Conservation (phyloP, 345 rosid genomes). For the Salix koriyanagi region DNA sequence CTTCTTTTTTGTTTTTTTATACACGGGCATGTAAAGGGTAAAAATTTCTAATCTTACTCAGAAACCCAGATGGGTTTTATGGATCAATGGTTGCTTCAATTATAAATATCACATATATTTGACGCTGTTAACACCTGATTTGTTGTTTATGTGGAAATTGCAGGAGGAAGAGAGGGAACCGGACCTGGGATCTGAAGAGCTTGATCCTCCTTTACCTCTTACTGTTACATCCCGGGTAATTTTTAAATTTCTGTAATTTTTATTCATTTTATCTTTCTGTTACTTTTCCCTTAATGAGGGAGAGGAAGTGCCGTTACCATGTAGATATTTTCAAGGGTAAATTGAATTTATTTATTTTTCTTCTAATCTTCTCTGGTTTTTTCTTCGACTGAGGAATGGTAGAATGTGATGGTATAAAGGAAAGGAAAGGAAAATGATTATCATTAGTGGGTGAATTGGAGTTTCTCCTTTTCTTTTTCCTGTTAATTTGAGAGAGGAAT, state of each 20-base stretch:
- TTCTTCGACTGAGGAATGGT: neutral
- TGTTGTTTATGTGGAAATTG: slow-evolving; percentile 10
- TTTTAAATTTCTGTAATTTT: neutral
- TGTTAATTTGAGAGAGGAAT: neutral
- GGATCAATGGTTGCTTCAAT: neutral
- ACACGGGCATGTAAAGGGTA: neutral
- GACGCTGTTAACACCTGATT: neutral
- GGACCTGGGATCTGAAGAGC: slow-evolving; percentile 56
- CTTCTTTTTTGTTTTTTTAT: neutral
- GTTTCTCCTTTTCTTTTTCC: neutral
- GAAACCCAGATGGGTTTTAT: neutral
- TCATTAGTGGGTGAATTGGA: neutral
- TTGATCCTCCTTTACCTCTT: slow-evolving; percentile 66
- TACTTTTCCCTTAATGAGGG: neutral
- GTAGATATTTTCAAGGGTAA: neutral
- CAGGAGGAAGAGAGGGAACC: slow-evolving; percentile 63
- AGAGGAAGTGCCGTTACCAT: neutral
- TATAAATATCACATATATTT: neutral
- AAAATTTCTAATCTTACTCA: neutral
- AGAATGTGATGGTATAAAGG: neutral
- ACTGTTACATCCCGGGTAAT: slow-evolving; percentile 92
- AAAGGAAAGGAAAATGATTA: neutral
- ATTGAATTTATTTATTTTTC: neutral
- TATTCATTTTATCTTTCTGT: neutral
- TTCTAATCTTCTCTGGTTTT: neutral